Evolutionary conservation across 2,329 filamentous ascomycete genomes (phyloP), one percentile per base, ranked within the genome.

Genomic region (Diaporthe capsici): DNA sequence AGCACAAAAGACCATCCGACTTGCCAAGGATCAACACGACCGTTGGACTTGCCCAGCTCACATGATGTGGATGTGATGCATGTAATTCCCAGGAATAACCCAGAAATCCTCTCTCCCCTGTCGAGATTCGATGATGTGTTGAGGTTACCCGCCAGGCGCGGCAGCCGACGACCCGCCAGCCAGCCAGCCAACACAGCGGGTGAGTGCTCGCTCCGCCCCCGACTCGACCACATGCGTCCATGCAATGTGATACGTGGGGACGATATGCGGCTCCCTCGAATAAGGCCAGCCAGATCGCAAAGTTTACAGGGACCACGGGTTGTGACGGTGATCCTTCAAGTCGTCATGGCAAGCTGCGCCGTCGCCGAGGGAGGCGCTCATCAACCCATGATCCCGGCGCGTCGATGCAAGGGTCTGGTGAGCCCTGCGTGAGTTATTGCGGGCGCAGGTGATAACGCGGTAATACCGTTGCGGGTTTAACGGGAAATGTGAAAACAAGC

Each of bases 241-340:
- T 72, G 71, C 71, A 63, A 31, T 55, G 71, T 72, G 57, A 72
- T 42, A 44, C 39, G 71, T 63, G 44, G 60, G 57, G 71, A 6
- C 47, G 47, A 22, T 8, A 42, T 72, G 71, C 71, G 71, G 57
- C 71, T 72, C 57, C 39, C 20, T 55, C n/a, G 15, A 31, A 63
- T 9, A 6, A 71, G 37, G 37, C 22, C 53, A 44, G 22, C 4
- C 28, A 51, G 42, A 22, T n/a, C 42, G 20, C 44, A 34, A 67
- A 22, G 44, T 22, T 34, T 20, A 31, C 31, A 25, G 47, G 63
- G 63, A 25, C 20, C 31, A 31, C 47, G 44, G 42, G 63, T 39
- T 34, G 44, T 68, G 63, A 53, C 31, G 20, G 17, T 12, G 44
- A 51, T 37, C 28, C 44, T n/a, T 10, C 6, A 53, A 25, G 47